Conservation (phyloP, 163 green algal genomes). For the Chlorella variabilis region DNA sequence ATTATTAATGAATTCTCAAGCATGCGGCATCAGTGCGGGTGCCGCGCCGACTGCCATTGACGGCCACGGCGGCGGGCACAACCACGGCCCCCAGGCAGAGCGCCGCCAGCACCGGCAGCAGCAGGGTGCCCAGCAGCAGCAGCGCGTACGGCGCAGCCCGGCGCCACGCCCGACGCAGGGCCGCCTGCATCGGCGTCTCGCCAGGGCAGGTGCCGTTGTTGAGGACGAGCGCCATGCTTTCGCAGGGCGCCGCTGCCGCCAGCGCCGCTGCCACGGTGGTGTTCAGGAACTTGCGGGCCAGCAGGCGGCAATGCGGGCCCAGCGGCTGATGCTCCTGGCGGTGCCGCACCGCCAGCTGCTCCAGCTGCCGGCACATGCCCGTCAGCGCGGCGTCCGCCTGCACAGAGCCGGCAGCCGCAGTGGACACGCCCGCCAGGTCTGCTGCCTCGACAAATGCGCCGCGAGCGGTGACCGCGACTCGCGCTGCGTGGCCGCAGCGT, state of each 20-base stretch:
- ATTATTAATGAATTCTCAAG: too few relatives aligned
- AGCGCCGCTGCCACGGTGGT: not conserved
- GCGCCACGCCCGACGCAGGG: not conserved
- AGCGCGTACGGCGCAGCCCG: not conserved
- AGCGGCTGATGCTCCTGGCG: not conserved
- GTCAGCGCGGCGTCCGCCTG: not conserved
- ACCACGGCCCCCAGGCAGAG: not conserved
- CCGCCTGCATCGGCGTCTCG: not conserved
- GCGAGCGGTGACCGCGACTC: not conserved
- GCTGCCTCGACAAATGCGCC: not conserved
- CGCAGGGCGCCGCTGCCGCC: slow-evolving; percentile 13
- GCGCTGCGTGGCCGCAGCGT: not conserved
- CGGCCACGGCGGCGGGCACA: not conserved
- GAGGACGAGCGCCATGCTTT: not conserved
- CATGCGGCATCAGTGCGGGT: not conserved
- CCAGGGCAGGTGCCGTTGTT: slow-evolving; percentile 3
- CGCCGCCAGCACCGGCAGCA: slow-evolving; percentile 12
- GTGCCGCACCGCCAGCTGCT: not conserved
- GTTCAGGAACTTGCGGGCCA: slow-evolving; percentile 20
- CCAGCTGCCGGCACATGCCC: not conserved
- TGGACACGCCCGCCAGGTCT: not conserved
- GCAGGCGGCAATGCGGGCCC: slow-evolving; percentile 3
- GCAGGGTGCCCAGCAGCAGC: not conserved
- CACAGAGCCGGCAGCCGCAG: not conserved
- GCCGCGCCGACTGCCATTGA: not conserved